Evolutionary conservation across 2,329 filamentous ascomycete genomes (phyloP), one percentile per base, ranked within the genome.

Genomic region (Penicillium sp.): DNA sequence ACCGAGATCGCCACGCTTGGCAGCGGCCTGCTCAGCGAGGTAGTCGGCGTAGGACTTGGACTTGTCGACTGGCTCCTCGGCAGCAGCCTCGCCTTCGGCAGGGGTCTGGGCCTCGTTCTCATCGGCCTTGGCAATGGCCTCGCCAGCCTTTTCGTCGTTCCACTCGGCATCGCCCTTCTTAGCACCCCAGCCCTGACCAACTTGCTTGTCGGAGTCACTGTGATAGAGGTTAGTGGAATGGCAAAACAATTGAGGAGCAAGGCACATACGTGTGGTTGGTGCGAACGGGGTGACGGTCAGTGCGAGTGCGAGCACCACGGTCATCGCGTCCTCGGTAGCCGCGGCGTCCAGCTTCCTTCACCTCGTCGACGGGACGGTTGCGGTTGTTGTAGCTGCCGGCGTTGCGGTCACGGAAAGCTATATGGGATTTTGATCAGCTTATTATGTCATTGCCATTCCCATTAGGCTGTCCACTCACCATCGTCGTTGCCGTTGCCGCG

Each of bases 81-180:
- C 68, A 53, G 64, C 58, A 30, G 61, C 63, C 58, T 71, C 71
- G 63, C 80, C 50, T 59, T 76, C 77, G 62, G 71, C 77, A 62
- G 75, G 77, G 64, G 78, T 74, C 62, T 77, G 74, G 62, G 80
- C 83, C 60, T 91, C 88, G 79, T 89, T 91, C 79, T 90, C 83
- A 71, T 97, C 93, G 63, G 82, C 80, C 77, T 90, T 83, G 65
- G 94, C 94, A 66, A 97, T 95, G 67, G 85, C 88, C 75, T 95
- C 91, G 67, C 89, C 94, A 66, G 88, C 91, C 77, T 90, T 85
- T 83, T 97, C 94, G 68, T 97, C 94, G 71, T 89, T 89, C 78
- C 89, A 86, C 79, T 95, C 91, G 71, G 88, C 88, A 61, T 87
- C 80, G 68, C 91, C 94, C 71, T 90, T 88, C 66, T 83, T 82